A percentile compares a stretch with the other conserved stretches of the same genome.
Evolutionary conservation across 2,329 filamentous ascomycete genomes (phyloP).

Genomic region (Myriosclerotinia scirpicola): DNA sequence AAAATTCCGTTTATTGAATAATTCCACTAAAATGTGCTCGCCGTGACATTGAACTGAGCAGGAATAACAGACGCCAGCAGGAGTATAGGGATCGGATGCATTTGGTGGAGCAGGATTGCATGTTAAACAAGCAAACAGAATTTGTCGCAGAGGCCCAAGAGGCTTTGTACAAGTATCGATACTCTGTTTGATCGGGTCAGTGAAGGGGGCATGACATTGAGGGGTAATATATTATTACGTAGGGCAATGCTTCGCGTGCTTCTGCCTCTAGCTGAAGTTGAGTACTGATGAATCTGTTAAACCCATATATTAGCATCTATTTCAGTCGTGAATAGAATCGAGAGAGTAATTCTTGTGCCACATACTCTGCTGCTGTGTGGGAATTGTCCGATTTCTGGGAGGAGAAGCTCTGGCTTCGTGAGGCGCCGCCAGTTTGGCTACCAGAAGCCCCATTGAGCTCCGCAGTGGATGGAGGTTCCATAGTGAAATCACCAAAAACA

Average conservation of each 20-base stretch:
- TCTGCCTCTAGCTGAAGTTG: constrained; percentile 93
- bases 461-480: neutral
- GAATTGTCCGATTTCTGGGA: constrained; percentile 54
- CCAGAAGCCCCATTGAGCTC: constrained; percentile 21
- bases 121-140: constrained; percentile 87
- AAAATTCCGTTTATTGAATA: constrained; percentile 94
- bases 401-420: constrained; percentile 58
- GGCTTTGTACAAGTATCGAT: constrained; percentile 90
- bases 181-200: constrained; percentile 55
- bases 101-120: constrained; percentile 79
- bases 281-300: constrained; percentile 73
- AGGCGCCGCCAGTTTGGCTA: constrained; percentile 29
- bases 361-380: constrained; percentile 51
- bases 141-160: constrained; percentile 85
- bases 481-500: neutral
- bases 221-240: constrained; percentile 56
- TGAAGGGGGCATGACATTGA: neutral
- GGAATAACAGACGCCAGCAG: constrained; percentile 90
- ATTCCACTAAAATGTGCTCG: constrained; percentile 90
- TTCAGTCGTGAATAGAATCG: neutral
- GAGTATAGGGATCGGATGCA: constrained; percentile 60
- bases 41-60: constrained; percentile 97
- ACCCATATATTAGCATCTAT: neutral
- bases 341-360: constrained; percentile 22
- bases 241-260: constrained; percentile 90